Evolutionary conservation across 345 rosid genomes (phyloP), one percentile per base, ranked within the genome.

Genomic region (Ailanthus altissimus): DNA sequence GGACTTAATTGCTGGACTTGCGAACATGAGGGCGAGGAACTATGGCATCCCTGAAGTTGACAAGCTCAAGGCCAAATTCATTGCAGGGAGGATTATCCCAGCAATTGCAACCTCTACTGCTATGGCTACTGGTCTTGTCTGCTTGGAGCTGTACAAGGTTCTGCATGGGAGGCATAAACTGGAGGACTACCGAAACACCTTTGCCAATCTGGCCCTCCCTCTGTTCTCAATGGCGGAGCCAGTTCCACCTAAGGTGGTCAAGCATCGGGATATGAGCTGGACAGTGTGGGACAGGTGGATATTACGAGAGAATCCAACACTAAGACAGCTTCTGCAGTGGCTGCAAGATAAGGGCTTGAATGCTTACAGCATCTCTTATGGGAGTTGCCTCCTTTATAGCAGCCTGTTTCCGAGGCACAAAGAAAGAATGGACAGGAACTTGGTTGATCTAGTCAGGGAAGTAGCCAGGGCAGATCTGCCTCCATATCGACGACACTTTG

Each of bases 231-330:
- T 91, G 82, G 93, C 93, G 0, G 90, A 91, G 78, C 98, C 98
- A 1, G 96, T 92, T 18, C 94, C 96, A 2, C 90, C 97, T 4
- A 94, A 94, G 83, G 89, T 90, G 49, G 70, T 94, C 77, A 87
- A 92, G 83, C 98, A 92, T 80, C 82, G 64, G 13, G 97, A 91
- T 81, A 90, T 87, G 98, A 87, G 90, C 63, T 94, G 98, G 96
- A 94, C 96, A 0, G 97, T 92, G 45, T 94, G 98, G 98, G 97
- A 94, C 88, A 82, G 97, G 79, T 94, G 98, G 98, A 82, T 91
- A 13, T 70, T 94, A 7, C 82, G 60, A 76, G 85, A 85, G 74
- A 89, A 94, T 84, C 97, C 97, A 5, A 92, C 92, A 9, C 79
- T 94, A 63, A 85, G 90, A 74, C 97, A 91, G 77, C 93, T 94